Conservation (phyloP, 2,329 filamentous ascomycete species). For the Shiraia bambusicola region DNA sequence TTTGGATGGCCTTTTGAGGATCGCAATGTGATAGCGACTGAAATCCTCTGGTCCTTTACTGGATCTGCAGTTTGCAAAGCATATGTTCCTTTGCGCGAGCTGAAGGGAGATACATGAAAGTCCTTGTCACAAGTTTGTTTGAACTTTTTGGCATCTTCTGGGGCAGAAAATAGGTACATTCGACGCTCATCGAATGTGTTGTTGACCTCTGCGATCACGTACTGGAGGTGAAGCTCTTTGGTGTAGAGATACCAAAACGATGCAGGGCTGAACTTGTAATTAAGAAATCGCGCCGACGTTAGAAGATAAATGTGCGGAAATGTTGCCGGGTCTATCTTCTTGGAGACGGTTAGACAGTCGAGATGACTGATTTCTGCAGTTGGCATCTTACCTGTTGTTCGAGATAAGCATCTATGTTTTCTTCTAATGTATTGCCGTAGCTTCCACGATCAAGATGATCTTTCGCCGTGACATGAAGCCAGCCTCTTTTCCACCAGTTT, state of each 20-base stretch:
- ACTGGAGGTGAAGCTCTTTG: background rate
- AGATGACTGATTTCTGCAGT: background rate
- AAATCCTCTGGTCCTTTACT: background rate
- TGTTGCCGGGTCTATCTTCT: background rate
- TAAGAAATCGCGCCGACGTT: background rate
- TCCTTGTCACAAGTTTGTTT: background rate
- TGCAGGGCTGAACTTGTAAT: background rate
- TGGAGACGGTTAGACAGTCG: background rate
- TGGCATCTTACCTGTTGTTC: too few relatives aligned
- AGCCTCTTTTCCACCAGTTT: background rate
- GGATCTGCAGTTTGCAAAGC: background rate
- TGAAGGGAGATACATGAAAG: conserved; percentile 2
- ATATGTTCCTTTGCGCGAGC: conserved; percentile 1
- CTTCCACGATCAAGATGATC: background rate
- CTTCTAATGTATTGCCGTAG: background rate
- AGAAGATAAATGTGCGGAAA: background rate
- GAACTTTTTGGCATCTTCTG: background rate
- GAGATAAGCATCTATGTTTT: too few relatives aligned
- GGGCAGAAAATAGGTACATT: background rate
- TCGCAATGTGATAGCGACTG: background rate
- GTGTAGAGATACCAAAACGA: conserved; percentile 4
- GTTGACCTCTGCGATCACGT: conserved; percentile 1
- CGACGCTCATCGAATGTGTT: conserved; percentile 2
- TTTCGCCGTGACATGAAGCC: background rate
- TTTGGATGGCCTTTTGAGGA: background rate